Evolutionary conservation across 2,329 filamentous ascomycete species (phyloP), one percentile per base, ranked within the genome.

Genomic region (Eutypa lata): DNA sequence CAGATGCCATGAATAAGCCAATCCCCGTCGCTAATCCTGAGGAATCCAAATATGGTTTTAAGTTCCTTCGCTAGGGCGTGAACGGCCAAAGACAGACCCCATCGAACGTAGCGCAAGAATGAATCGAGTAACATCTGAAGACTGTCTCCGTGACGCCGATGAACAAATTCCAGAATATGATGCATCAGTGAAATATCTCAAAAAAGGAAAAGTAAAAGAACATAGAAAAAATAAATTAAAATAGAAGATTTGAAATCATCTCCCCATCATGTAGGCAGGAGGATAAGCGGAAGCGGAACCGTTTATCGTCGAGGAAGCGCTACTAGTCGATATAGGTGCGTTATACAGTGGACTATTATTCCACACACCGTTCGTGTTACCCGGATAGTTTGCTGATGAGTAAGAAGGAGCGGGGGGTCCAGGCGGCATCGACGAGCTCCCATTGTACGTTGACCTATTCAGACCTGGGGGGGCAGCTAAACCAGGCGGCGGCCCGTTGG

Each of bases 401-500:
- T 61, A 65, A 10, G 65, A 55, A 19, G 60, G 55, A 43, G 45
- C 62, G 22, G 59, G 50, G 22, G 59, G 50, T 24, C 60, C 61
- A 33, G 52, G 63, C 7, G 60, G 50, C 16, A 59, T 50, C 6
- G 59, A 37, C 14, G 61, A 61, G 31, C 53, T 53, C 40, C 50
- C 48, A 31, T 59, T 65, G 40, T 63, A 66, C 19, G 52, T 47
- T 35, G 56, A 49, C 31, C 70, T 65, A 46, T 61, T 61, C 5
- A 93, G 76, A 13, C 89, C 90, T 2, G 90, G 89, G 14, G 91
- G 91, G 7, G 84, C 85, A 2, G 83, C 69, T 8, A 97, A 80
- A 2, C 92, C 92, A 0, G 92, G 92, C 13, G 92, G 92, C 22
- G 92, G 92, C 0, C 90, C 86, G 62, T 78, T 88, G 33, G 84